Percentiles rank a stretch among this genome's conserved stretches.
phyloP scores from a whole-genome alignment of 108 stramenopile species.

The Pseudonitzschia multiseries region DNA sequence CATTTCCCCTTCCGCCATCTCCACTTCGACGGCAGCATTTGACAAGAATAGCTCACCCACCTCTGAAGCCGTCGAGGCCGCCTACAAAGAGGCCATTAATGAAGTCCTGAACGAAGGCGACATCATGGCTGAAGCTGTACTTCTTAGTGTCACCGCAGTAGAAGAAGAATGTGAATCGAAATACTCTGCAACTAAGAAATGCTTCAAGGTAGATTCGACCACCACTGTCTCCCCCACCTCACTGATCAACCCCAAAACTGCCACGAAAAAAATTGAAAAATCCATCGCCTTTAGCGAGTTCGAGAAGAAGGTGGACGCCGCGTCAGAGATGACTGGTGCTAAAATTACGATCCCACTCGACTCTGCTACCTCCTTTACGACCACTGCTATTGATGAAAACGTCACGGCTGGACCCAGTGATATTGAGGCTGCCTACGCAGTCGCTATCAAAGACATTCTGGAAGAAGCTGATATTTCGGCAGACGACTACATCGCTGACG shows the following conservation, averaged over 20 bases:
- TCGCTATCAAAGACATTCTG: neutral
- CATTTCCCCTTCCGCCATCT: neutral
- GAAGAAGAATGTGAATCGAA: neutral
- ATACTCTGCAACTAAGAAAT: neutral
- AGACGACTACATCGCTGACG: neutral
- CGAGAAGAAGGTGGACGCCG: neutral
- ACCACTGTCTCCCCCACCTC: neutral
- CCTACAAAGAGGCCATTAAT: neutral
- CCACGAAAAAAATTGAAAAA: neutral
- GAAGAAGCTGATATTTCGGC: neutral
- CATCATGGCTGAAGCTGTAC: neutral
- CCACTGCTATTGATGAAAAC: neutral
- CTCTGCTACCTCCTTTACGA: neutral
- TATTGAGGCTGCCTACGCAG: neutral
- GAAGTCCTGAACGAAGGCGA: neutral
- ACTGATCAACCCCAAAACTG: neutral
- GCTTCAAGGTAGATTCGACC: neutral
- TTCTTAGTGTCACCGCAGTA: neutral
- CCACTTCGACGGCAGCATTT: neutral
- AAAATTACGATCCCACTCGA: neutral
- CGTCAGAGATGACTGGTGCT: neutral
- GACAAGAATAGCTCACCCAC: neutral
- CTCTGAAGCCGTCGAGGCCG: neutral
- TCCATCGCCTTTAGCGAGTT: neutral
- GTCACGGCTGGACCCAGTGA: neutral